Evolutionary conservation across 2,329 filamentous ascomycete genomes (phyloP), one percentile per base, ranked within the genome.

Genomic region (Microdochium paspali): DNA sequence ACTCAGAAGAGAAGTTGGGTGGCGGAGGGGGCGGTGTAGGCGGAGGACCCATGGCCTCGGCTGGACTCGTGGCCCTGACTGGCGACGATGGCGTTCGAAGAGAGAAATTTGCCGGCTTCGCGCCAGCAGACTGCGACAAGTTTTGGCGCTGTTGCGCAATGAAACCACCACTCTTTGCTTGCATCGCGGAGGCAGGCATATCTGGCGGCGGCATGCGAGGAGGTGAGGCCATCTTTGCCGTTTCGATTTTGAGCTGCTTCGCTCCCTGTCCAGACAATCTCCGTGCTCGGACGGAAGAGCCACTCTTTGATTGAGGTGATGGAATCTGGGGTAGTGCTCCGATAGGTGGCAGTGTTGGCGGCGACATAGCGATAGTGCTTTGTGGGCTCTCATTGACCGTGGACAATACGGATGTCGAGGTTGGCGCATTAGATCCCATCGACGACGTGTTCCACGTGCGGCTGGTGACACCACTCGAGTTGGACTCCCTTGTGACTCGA

Each of bases 221-320:
- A 20, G 54, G 57, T 21, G 53, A 60, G 40, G 51, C 54, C n/a
- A 67, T 50, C 51, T 64, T 66, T 9, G 62, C 56, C 0, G 90
- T 96, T 64, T 96, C 88, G 48, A 97, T 96, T 67, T 90, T 95
- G 45, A 97, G 71, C 58, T 90, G 86, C 61, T 87, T 90, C 13
- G 79, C 70, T 56, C 87, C 88, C 56, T 88, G 84, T 7, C 85
- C 87, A 3, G 90, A 95, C 26, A 95, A 69, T 51, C 90, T 79
- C 50, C 90, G 79, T 56, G 77, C 87, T 46, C 87, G 79, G 46
- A 94, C 86, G 35, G 81, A 61, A 0, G 71, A 58, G 4, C 54
- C 55, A 4, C 57, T 59, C 12, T 64, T 61, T 10, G 54, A 59
- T 28, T 63, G 64, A 10, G 60, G 54, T 1, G 73, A 47, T 7